phyloP scores from a whole-genome alignment of 371 early-diverging fungal genomes.

The Catenaria anguillulae region DNA sequence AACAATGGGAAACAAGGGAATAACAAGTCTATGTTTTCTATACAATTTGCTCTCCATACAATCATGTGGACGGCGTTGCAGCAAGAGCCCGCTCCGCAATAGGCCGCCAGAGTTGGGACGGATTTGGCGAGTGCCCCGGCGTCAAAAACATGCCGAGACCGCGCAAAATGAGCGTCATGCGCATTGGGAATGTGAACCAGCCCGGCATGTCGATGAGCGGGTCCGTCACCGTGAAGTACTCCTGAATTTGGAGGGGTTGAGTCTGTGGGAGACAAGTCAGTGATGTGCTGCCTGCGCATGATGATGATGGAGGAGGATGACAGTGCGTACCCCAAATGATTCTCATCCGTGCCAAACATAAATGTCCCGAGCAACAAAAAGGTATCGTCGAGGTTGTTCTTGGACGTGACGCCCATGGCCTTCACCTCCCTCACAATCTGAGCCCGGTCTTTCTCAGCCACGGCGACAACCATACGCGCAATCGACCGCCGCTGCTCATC shows the following conservation, averaged over 20 bases:
- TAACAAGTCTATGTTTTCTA: no score
- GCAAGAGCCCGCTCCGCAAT: conserved; percentile 2
- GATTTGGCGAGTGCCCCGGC: background rate
- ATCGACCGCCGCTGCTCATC: background rate
- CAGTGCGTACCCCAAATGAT: background rate
- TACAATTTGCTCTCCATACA: no score
- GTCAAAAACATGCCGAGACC: background rate
- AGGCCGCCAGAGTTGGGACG: background rate
- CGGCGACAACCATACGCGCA: background rate
- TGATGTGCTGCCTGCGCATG: no score
- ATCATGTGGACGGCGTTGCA: no score
- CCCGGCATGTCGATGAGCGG: background rate
- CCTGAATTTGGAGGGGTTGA: no score
- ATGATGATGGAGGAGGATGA: no score
- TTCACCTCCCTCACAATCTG: background rate
- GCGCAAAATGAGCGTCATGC: background rate
- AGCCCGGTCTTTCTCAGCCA: background rate
- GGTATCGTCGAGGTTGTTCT: background rate
- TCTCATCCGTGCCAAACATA: background rate
- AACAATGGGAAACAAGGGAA: no score
- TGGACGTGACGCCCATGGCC: background rate
- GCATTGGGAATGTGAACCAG: background rate
- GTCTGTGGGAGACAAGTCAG: no score
- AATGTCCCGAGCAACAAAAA: background rate
- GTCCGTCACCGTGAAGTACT: background rate